These are phyloP conservation scores for Botrytis cinerea DNA, from an alignment of 2,329 filamentous ascomycete genomes.

Conservation along the genomic window DNA sequence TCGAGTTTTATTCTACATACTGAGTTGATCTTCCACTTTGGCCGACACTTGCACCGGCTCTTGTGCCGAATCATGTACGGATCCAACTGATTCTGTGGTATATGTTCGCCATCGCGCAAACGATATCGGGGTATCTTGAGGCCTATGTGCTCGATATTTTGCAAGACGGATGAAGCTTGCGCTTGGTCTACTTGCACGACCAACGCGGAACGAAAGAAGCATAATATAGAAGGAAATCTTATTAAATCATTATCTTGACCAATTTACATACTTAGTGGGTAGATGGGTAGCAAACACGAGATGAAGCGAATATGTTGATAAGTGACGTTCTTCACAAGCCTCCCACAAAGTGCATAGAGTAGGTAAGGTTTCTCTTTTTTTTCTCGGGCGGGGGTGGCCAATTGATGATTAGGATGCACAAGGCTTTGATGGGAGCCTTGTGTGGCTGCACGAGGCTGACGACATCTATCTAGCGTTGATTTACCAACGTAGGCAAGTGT, in stretches of 20 bases:
- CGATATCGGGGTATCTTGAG: slow-evolving; percentile 37
- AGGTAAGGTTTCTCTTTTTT: neutral
- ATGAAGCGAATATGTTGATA: neutral
- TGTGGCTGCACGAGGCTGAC: neutral
- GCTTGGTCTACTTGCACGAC: slow-evolving; percentile 38
- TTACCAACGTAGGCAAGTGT: neutral
- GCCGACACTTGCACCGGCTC: slow-evolving; percentile 16
- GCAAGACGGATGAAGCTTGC: slow-evolving; percentile 55
- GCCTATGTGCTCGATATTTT: slow-evolving; percentile 49
- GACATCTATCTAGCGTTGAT: rapidly evolving
- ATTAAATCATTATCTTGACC: slow-evolving; percentile 33
- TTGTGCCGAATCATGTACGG: slow-evolving; percentile 7
- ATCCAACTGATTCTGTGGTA: neutral
- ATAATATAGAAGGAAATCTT: slow-evolving; percentile 31
- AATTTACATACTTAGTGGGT: slow-evolving; percentile 1
- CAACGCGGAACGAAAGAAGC: slow-evolving; percentile 39
- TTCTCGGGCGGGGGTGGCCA: neutral
- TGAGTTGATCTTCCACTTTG: neutral
- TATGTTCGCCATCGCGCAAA: slow-evolving; percentile 43
- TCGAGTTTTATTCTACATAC: neutral
- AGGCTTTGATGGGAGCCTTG: neutral
- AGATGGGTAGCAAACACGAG: neutral
- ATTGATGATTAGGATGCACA: neutral
- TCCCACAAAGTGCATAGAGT: neutral
- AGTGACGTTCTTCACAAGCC: neutral